These are phyloP conservation scores for Pseudohalonectria lignicola DNA, from an alignment of 2,329 filamentous ascomycete genomes.

Conservation along the genomic window DNA sequence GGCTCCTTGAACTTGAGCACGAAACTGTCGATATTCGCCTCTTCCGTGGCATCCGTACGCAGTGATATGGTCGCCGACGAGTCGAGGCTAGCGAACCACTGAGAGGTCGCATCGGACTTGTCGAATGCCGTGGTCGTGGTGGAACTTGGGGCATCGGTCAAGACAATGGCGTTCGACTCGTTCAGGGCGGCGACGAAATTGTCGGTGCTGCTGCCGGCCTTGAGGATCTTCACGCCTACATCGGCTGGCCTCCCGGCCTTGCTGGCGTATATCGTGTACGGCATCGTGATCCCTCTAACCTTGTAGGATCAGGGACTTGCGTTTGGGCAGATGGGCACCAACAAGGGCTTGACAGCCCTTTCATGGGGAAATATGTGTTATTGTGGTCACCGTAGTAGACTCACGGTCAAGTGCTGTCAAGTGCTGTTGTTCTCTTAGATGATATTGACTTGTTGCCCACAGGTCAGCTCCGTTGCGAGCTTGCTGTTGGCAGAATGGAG, in stretches of 20 bases:
- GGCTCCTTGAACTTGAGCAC: background rate
- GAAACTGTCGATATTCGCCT: background rate
- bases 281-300: background rate
- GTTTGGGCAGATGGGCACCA: too few relatives aligned
- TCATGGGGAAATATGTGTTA: too few relatives aligned
- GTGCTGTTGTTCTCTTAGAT: too few relatives aligned
- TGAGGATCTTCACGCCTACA: background rate
- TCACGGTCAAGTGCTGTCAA: too few relatives aligned
- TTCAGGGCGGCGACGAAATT: background rate
- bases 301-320: background rate
- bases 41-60: background rate
- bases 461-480: too few relatives aligned
- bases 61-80: background rate
- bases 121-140: background rate
- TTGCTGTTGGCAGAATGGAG: too few relatives aligned
- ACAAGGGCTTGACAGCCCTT: too few relatives aligned
- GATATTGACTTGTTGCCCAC: too few relatives aligned
- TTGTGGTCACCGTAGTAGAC: too few relatives aligned
- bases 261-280: constrained; percentile 12
- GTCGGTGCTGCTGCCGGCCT: background rate
- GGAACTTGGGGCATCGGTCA: background rate
- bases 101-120: background rate
- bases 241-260: background rate
- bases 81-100: background rate
- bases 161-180: background rate